phyloP scores from a whole-genome alignment of 768 basidiomycete genomes.

The Xerocomus spinulosus region DNA sequence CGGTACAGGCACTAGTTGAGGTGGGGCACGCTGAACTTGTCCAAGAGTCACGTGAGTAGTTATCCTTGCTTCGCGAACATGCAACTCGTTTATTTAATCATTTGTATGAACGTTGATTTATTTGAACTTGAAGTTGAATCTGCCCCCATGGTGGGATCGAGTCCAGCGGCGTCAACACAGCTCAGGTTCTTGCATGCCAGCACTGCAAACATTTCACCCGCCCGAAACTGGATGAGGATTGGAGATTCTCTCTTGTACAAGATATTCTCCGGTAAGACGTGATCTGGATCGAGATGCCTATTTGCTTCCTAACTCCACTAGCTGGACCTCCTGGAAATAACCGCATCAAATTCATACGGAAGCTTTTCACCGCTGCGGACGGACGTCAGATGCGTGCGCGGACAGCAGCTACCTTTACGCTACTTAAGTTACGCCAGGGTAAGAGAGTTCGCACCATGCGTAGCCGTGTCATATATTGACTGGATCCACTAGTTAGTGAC shows the following conservation, averaged over 20 bases:
- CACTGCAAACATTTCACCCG: slow-evolving; percentile 7
- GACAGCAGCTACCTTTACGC: slow-evolving; percentile 14
- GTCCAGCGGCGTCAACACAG: slow-evolving; percentile 1
- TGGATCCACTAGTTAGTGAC: background rate
- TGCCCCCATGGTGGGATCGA: background rate
- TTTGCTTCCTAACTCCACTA: background rate
- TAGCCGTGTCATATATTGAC: background rate
- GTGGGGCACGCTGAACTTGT: slow-evolving; percentile 7
- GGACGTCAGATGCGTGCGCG: slow-evolving; percentile 6
- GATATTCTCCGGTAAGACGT: slow-evolving; percentile 4
- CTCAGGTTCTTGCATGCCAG: slow-evolving; percentile 9
- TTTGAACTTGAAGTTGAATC: background rate
- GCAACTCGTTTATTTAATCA: too few species aligned
- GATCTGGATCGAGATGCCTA: background rate
- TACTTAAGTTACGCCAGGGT: slow-evolving; percentile 9
- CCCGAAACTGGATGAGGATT: slow-evolving; percentile 12
- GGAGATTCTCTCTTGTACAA: slow-evolving; percentile 9
- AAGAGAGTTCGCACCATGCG: background rate
- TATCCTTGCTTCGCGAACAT: too few species aligned
- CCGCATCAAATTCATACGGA: slow-evolving; percentile 7
- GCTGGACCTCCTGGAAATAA: slow-evolving; percentile 4
- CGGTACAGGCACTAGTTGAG: slow-evolving; percentile 19
- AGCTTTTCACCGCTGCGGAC: slow-evolving; percentile 5
- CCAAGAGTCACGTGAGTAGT: slow-evolving; percentile 9
- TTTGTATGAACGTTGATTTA: background rate